Evolutionary conservation across 2,329 filamentous ascomycete species (phyloP).

Genomic region (Colletotrichum filicis): DNA sequence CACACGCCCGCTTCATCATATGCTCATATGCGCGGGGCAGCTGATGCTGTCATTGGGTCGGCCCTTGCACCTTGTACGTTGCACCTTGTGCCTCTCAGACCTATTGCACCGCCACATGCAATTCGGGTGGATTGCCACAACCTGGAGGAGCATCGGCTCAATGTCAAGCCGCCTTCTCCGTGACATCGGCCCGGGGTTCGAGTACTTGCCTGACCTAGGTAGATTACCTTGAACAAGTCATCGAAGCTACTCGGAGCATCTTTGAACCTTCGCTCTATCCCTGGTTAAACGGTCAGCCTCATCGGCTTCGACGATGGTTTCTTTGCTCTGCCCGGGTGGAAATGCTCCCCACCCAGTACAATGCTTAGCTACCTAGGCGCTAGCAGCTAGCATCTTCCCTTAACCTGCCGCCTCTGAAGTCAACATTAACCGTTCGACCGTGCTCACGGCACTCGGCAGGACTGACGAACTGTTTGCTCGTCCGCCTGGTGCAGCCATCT

Average conservation of each 20-base stretch:
- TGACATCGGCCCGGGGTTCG: too few relatives aligned
- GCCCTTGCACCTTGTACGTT: not conserved
- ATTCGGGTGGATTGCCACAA: not conserved
- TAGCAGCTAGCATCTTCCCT: not conserved
- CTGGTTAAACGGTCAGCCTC: not conserved
- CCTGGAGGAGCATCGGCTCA: not conserved
- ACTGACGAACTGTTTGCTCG: not conserved
- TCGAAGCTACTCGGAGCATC: not conserved
- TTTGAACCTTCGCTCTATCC: not conserved
- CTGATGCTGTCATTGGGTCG: conserved; percentile 32
- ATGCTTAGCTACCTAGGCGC: not conserved
- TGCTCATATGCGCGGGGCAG: conserved; percentile 35
- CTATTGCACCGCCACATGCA: conserved; percentile 28
- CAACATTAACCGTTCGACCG: not conserved
- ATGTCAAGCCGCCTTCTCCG: not conserved
- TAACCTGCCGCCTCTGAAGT: not conserved
- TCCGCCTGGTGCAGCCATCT: too few relatives aligned
- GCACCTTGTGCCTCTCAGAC: not conserved
- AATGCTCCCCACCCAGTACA: not conserved
- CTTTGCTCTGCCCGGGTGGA: not conserved
- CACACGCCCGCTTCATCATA: conserved; percentile 30
- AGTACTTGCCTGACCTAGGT: too few relatives aligned
- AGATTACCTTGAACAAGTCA: not conserved
- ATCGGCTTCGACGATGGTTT: not conserved
- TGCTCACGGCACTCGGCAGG: not conserved